Evolutionary conservation across 306 rosid genomes (phyloP).

Genomic region (Calophaca sinica): DNA sequence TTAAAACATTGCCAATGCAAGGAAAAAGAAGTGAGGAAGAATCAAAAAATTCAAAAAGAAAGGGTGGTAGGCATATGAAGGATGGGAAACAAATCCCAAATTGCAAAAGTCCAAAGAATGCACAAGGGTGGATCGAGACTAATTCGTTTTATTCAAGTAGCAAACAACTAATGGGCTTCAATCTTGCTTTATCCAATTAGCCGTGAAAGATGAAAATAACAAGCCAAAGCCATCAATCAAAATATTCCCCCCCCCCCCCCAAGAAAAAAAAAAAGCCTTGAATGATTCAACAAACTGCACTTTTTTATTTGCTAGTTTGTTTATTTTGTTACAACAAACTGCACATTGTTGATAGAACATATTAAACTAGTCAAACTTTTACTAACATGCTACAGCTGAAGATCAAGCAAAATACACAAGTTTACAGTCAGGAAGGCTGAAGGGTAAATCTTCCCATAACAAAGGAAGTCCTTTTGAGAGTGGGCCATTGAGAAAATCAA

Average conservation of each 20-base stretch:
- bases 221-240: conserved; percentile 19
- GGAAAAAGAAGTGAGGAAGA: no score
- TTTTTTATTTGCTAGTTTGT: neutral
- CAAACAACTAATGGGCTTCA: no score
- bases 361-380: conserved; percentile 27
- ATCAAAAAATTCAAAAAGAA: no score
- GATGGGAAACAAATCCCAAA: no score
- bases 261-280: neutral
- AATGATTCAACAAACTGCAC: conserved; percentile 8
- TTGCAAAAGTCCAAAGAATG: no score
- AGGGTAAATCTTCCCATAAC: neutral
- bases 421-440: conserved; percentile 1
- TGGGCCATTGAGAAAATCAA: conserved; percentile 15
- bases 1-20: no score
- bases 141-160: no score
- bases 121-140: no score
- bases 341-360: conserved; percentile 2
- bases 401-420: conserved; percentile 20
- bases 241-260: neutral
- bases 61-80: no score
- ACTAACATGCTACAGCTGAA: neutral
- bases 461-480: conserved; percentile 30
- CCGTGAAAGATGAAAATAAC: no score
- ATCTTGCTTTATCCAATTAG: no score
- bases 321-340: conserved; percentile 11